These are phyloP conservation scores for Euphorbia tirucalli DNA, from an alignment of 345 rosid genomes.

Conservation along the genomic window DNA sequence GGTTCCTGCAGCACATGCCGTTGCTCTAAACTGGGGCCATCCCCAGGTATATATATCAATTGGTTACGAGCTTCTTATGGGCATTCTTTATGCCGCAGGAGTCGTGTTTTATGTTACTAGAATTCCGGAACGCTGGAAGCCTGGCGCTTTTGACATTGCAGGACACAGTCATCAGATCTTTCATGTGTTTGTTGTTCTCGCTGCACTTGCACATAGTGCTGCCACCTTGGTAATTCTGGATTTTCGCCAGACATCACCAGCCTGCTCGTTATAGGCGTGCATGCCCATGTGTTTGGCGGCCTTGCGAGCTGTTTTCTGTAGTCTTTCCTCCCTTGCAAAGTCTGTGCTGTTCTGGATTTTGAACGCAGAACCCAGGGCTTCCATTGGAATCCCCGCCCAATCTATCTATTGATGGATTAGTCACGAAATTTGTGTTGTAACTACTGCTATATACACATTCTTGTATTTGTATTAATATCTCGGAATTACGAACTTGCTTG, in stretches of 20 bases:
- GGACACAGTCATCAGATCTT: slow-evolving; percentile 98
- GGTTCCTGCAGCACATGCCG: slow-evolving; percentile 73
- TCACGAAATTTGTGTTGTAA: background rate
- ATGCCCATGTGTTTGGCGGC: background rate
- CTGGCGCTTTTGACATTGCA: slow-evolving; percentile 86
- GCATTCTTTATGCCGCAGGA: slow-evolving; percentile 61
- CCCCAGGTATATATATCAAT: slow-evolving; percentile 58
- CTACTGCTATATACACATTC: background rate
- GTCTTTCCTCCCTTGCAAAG: background rate
- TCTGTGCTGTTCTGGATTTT: background rate
- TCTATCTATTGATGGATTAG: background rate
- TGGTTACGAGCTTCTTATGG: slow-evolving; percentile 76
- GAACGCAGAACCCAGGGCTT: background rate
- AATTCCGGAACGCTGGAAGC: slow-evolving; percentile 89
- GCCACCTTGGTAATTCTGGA: slow-evolving; percentile 75
- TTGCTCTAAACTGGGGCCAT: slow-evolving; percentile 62
- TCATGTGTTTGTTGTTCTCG: slow-evolving; percentile 85
- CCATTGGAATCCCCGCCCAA: background rate
- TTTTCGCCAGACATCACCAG: slow-evolving; percentile 63
- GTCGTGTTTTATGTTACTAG: slow-evolving; percentile 65
- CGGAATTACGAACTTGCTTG: background rate
- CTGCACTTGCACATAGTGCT: slow-evolving; percentile 75
- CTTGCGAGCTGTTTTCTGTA: background rate
- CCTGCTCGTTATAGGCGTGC: slow-evolving; percentile 36
- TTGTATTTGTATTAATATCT: background rate